phyloP scores from a whole-genome alignment of 176 grass and related monocot genomes.

The Musa itinerans region DNA sequence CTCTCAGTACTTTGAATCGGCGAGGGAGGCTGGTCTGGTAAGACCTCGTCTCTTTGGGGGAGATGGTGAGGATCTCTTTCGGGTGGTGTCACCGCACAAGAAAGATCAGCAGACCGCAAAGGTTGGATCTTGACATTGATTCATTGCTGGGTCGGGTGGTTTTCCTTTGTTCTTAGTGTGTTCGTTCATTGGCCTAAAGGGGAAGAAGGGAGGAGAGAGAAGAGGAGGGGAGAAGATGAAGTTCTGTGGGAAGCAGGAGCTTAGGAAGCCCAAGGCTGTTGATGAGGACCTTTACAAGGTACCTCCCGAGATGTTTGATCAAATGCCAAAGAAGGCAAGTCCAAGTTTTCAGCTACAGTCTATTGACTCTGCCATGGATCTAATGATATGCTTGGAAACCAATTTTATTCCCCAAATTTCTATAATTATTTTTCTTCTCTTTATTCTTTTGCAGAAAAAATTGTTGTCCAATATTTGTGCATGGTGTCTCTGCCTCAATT shows the following conservation, averaged over 20 bases:
- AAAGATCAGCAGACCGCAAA: background rate
- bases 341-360: no score
- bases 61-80: background rate
- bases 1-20: background rate
- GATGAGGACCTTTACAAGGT: constrained; percentile 96
- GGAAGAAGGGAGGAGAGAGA: constrained; percentile 7
- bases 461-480: constrained; percentile 48
- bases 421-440: background rate
- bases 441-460: constrained; percentile 54
- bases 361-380: no score
- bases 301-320: constrained; percentile 53
- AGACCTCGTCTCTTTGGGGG: background rate
- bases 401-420: no score
- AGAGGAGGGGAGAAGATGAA: constrained; percentile 26
- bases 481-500: constrained; percentile 62
- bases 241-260: constrained; percentile 25
- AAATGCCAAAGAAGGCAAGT: constrained; percentile 32
- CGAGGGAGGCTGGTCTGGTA: no score
- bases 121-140: background rate
- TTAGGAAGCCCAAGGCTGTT: constrained; percentile 38
- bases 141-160: background rate
- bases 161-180: no score
- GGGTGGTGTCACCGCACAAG: background rate
- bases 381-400: no score
- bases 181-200: background rate